phyloP scores from a whole-genome alignment of 2,329 filamentous ascomycete genomes.

The Fusarium drepaniforme region DNA sequence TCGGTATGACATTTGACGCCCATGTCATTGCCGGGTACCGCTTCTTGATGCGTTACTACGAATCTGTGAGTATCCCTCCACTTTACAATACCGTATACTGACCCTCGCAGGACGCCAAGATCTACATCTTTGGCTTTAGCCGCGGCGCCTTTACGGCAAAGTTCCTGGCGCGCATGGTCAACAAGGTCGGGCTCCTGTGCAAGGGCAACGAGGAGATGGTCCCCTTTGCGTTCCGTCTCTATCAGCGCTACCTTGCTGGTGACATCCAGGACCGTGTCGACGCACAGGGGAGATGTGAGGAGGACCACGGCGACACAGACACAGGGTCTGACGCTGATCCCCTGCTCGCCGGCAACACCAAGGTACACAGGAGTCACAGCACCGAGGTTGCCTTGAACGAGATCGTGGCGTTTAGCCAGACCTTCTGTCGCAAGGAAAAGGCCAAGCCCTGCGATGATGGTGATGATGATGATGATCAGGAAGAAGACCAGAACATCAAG shows the following conservation, averaged over 20 bases:
- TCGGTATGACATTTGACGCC: conserved; percentile 61
- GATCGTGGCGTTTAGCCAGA: conserved; percentile 60
- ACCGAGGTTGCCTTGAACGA: conserved; percentile 48
- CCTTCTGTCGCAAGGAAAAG: conserved; percentile 58
- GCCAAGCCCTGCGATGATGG: conserved; percentile 13
- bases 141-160: conserved; percentile 66
- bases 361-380: conserved; percentile 39
- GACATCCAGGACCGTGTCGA: conserved; percentile 50
- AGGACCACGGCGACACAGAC: not conserved
- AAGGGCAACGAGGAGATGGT: conserved; percentile 67
- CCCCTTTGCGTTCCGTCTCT: conserved; percentile 60
- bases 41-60: conserved; percentile 67
- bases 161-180: conserved; percentile 64
- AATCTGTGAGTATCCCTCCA: conserved; percentile 45
- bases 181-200: conserved; percentile 61
- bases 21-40: conserved; percentile 66
- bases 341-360: conserved; percentile 31
- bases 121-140: conserved; percentile 68
- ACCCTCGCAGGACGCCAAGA: conserved; percentile 55
- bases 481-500: conserved; percentile 53
- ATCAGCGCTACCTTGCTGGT: conserved; percentile 56
- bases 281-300: conserved; percentile 24
- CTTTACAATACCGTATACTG: not conserved
- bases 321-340: conserved; percentile 34
- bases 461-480: conserved; percentile 6